Evolutionary conservation across 1,139 yeast species (phyloP), one percentile per base, ranked within the genome.

Genomic region (Geotrichum histeridarum): DNA sequence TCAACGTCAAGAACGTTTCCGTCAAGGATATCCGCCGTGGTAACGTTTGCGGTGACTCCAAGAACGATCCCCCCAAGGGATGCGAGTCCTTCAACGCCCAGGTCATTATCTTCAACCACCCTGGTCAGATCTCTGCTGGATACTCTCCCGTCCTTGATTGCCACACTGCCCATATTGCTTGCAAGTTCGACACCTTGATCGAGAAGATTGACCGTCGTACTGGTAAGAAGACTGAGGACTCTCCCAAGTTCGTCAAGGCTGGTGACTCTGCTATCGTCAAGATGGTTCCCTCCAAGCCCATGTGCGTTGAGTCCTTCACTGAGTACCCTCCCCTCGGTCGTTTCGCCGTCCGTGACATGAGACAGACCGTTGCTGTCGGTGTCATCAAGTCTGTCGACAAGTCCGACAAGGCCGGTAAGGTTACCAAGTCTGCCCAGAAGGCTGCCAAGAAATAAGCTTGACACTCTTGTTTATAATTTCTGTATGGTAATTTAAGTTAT

Each of bases 331-430:
- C 96, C 76, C 86, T 89, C 76, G 96, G 96, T 77, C 89, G 96
- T 84, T 90, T 90, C 83, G 96, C 97, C 74, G 97, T 90, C 83
- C 93, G 97, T 86, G 97, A 90, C 80, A 90, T 90, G 97, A 88
- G 97, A 86, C 96, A 89, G 81, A 90, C 97, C 69, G 98, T 91
- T 72, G 97, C 97, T 75, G 97, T 91, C 77, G 98, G 97, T 89
- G 97, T 91, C 76, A 89, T 91, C 94, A 91, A 91, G 88, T 80
- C 94, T 69, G 98, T 93, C 73, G 96, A 83, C 75, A 93, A 93
- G 88, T 74, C 94, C 66, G 94, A 85, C 81, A 83, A 82, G 80
- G 88, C 89, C 72, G 95, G 95, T 82, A 93, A 93, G 91, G 96
- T 93, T 72, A 93, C 99, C 93, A 93, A 93, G 91, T 95, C 99